These are phyloP conservation scores for Ecytonucleospora hepatopenaei DNA, from an alignment of 371 early-diverging fungal genomes.

Conservation along the genomic window DNA sequence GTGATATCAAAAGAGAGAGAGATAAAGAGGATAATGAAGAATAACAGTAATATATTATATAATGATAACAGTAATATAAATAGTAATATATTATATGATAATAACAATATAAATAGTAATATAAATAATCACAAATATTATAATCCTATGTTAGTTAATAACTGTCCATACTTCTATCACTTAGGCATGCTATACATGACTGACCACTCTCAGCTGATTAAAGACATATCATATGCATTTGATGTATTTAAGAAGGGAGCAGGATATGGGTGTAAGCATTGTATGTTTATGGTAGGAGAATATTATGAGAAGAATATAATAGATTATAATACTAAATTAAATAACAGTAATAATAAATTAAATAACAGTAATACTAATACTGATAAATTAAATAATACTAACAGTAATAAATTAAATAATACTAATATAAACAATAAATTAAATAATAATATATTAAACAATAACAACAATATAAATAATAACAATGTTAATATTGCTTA, in stretches of 20 bases:
- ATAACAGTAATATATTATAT: no score
- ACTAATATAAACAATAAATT: no score
- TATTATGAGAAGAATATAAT: slow-evolving; percentile 43
- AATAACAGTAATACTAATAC: no score
- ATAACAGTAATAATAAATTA: no score
- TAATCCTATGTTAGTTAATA: neutral
- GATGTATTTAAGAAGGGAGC: slow-evolving; percentile 48
- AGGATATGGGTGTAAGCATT: slow-evolving; percentile 47
- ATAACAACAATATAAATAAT: slow-evolving; percentile 37
- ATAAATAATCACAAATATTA: no score
- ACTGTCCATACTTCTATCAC: slow-evolving; percentile 53
- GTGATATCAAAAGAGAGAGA: slow-evolving; percentile 29
- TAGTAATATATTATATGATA: no score
- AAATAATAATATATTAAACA: no score
- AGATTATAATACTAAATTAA: no score
- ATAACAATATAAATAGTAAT: no score
- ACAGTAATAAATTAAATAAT: no score
- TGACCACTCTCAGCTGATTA: slow-evolving; percentile 18
- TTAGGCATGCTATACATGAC: slow-evolving; percentile 43
- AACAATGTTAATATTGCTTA: slow-evolving; percentile 24
- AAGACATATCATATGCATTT: slow-evolving; percentile 52
- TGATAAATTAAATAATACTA: no score
- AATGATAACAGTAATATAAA: no score
- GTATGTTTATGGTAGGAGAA: slow-evolving; percentile 42
- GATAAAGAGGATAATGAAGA: neutral